Conservation (phyloP, 805 yeast genomes). For the Pichia scutulata region DNA sequence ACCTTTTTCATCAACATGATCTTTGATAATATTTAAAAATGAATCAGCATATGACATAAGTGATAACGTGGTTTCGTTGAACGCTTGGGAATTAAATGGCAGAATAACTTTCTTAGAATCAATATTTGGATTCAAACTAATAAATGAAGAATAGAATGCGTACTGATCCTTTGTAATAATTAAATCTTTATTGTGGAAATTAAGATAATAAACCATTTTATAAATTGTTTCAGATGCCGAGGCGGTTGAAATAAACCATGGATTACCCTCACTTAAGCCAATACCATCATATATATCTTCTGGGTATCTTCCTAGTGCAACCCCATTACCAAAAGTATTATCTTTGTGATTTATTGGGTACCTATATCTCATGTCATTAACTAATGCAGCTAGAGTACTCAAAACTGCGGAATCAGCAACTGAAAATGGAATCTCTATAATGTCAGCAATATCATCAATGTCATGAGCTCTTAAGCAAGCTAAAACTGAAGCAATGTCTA, state of each 20-base stretch:
- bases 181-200: constrained; percentile 35
- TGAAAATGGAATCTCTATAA: constrained; percentile 50
- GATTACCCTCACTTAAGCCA: constrained; percentile 72
- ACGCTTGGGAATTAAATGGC: constrained; percentile 36
- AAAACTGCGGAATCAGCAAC: constrained; percentile 49
- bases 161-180: constrained; percentile 23
- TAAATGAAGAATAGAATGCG: constrained; percentile 17
- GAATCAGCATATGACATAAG: constrained; percentile 58
- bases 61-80: constrained; percentile 36
- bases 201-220: constrained; percentile 42
- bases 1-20: constrained; percentile 58
- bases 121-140: constrained; percentile 16
- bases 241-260: constrained; percentile 83
- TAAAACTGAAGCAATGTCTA: constrained; percentile 69
- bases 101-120: constrained; percentile 17
- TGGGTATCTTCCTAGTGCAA: constrained; percentile 85
- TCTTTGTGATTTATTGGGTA: constrained; percentile 67
- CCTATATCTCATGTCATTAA: constrained; percentile 60
- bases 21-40: constrained; percentile 49
- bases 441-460: constrained; percentile 27
- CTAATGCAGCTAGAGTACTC: constrained; percentile 56
- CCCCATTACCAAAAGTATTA: constrained; percentile 36
- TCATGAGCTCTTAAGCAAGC: constrained; percentile 41
- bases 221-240: constrained; percentile 59
- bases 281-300: constrained; percentile 84